phyloP scores from a whole-genome alignment of 345 rosid species.

The Boechera stricta region DNA sequence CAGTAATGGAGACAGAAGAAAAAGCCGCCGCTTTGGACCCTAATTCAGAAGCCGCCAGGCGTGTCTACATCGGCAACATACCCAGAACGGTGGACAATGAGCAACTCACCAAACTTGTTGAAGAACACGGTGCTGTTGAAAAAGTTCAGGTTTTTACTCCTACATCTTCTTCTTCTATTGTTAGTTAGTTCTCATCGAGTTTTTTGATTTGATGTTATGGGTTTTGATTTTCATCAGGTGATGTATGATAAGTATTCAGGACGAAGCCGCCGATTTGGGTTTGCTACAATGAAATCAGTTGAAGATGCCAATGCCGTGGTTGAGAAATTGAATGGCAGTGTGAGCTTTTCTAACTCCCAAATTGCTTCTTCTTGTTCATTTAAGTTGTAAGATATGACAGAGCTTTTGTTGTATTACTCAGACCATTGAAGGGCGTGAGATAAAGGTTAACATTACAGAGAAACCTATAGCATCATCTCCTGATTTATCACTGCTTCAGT shows the following conservation, averaged over 20 bases:
- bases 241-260: constrained; percentile 85
- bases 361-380: background rate
- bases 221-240: constrained; percentile 49
- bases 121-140: constrained; percentile 80
- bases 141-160: constrained; percentile 66
- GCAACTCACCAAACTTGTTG: constrained; percentile 66
- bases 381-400: background rate
- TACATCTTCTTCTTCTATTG: background rate
- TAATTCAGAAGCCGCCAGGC: constrained; percentile 58
- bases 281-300: constrained; percentile 80
- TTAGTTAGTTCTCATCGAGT: background rate
- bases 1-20: constrained; percentile 58
- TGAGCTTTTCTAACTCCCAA: constrained; percentile 39
- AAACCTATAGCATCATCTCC: constrained; percentile 57
- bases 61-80: constrained; percentile 79
- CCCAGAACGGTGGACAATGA: constrained; percentile 66
- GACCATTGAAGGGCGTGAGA: constrained; percentile 81
- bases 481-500: constrained; percentile 60
- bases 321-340: constrained; percentile 85
- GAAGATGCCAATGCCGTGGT: constrained; percentile 82
- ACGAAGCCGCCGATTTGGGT: constrained; percentile 85
- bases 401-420: constrained; percentile 29
- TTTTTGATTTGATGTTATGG: background rate
- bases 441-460: constrained; percentile 86
- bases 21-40: constrained; percentile 45